A percentile compares a stretch with the other conserved stretches of the same genome.
These are phyloP conservation scores for Cyathus striatus DNA, from an alignment of 768 basidiomycete species.

Conservation along the genomic window DNA sequence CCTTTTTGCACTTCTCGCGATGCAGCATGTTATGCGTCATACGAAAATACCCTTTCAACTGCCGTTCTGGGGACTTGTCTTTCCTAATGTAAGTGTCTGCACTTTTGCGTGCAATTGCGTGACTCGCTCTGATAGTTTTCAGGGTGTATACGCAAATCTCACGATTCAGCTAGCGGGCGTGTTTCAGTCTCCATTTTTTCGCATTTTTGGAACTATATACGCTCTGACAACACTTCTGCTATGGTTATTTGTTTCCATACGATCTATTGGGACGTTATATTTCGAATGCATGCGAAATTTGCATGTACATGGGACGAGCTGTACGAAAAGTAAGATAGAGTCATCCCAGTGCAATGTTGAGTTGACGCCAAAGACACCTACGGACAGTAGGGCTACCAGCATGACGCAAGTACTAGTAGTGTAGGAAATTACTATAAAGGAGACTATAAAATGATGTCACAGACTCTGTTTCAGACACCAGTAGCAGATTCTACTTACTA, in stretches of 20 bases:
- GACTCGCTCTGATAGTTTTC: constrained; percentile 1
- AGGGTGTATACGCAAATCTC: constrained; percentile 58
- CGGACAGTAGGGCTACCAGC: too few species aligned
- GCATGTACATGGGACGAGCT: too few species aligned
- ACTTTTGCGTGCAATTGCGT: neutral
- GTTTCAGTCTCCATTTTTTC: constrained; percentile 51
- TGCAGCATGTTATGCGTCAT: constrained; percentile 36
- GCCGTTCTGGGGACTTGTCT: constrained; percentile 65
- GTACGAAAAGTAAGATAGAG: too few species aligned
- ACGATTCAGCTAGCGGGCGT: constrained; percentile 46
- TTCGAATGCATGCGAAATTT: too few species aligned
- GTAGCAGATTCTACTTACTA: too few species aligned
- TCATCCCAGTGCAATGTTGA: too few species aligned
- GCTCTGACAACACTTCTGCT: constrained; percentile 43
- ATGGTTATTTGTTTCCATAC: constrained; percentile 44
- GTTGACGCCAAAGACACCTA: too few species aligned
- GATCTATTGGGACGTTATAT: too few species aligned
- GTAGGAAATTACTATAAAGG: too few species aligned
- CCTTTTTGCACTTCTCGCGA: constrained; percentile 45
- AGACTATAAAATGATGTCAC: too few species aligned
- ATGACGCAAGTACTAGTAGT: too few species aligned
- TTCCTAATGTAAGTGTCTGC: constrained; percentile 48
- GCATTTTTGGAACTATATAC: constrained; percentile 53
- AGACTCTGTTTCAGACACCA: too few species aligned
- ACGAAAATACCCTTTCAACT: constrained; percentile 45